A percentile compares a stretch with the other conserved stretches of the same genome.
phyloP scores from a whole-genome alignment of 1,139 yeast species.

The Hyphopichia fennica region DNA sequence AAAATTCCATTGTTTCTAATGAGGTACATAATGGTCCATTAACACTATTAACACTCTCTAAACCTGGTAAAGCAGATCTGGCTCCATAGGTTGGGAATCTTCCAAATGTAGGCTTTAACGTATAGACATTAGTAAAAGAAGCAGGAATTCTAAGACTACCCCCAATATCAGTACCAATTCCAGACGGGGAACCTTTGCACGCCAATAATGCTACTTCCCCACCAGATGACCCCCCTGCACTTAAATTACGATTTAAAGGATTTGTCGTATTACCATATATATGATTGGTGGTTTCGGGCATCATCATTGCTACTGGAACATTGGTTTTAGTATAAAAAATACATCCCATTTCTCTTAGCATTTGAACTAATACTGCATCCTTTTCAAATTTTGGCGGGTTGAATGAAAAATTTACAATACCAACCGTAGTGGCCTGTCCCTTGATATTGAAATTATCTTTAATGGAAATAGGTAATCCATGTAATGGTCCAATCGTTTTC shows the following conservation, averaged over 20 bases:
- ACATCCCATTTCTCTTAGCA: slow-evolving; percentile 30
- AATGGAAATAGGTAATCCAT: slow-evolving; percentile 41
- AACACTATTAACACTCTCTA: slow-evolving; percentile 38
- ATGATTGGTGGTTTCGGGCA: slow-evolving; percentile 38
- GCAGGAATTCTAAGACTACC: slow-evolving; percentile 55
- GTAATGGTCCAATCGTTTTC: slow-evolving; percentile 31
- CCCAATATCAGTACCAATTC: slow-evolving; percentile 60
- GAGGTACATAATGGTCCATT: slow-evolving; percentile 33
- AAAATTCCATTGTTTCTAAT: slow-evolving; percentile 27
- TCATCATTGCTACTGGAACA: slow-evolving; percentile 40
- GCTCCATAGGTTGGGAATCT: slow-evolving; percentile 52
- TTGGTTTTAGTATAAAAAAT: slow-evolving; percentile 35
- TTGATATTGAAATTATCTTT: slow-evolving; percentile 46
- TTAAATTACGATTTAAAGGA: slow-evolving; percentile 29
- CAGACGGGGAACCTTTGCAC: slow-evolving; percentile 44
- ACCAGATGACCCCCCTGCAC: slow-evolving; percentile 40
- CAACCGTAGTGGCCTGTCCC: slow-evolving; percentile 54
- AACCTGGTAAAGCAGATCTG: slow-evolving; percentile 58
- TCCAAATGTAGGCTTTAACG: slow-evolving; percentile 48
- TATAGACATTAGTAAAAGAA: slow-evolving; percentile 45
- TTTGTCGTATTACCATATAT: slow-evolving; percentile 33
- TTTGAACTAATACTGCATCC: slow-evolving; percentile 26
- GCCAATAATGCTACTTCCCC: slow-evolving; percentile 39
- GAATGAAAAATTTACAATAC: slow-evolving; percentile 37
- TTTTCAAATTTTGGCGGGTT: slow-evolving; percentile 25